Percentiles rank a stretch among this genome's conserved stretches.
These are phyloP conservation scores for Adansonia digitata DNA, from an alignment of 345 rosid species.

Conservation along the genomic window DNA sequence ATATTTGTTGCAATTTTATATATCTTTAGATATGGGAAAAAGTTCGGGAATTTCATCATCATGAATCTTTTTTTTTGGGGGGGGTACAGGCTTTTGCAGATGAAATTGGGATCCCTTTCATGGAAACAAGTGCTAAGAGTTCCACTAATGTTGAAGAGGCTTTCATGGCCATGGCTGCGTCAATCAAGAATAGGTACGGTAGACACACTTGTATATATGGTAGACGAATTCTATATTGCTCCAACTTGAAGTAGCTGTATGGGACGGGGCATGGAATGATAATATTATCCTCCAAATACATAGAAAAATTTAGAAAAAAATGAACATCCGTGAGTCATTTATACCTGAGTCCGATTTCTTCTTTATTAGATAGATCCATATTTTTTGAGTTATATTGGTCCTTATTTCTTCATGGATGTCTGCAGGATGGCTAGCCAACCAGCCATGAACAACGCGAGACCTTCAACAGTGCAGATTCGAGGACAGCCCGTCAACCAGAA, in stretches of 20 bases:
- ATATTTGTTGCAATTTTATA: not conserved
- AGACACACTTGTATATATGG: not conserved
- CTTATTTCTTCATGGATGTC: not conserved
- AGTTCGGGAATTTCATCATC: not conserved
- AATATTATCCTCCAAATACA: too few relatives aligned
- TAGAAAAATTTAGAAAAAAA: too few relatives aligned
- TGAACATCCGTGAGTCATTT: too few relatives aligned
- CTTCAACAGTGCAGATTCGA: conserved; percentile 86
- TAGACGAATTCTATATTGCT: not conserved
- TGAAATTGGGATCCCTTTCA: conserved; percentile 70
- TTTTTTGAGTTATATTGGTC: not conserved
- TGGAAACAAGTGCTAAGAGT: conserved; percentile 75
- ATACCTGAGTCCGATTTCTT: too few relatives aligned
- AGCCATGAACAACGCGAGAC: conserved; percentile 60
- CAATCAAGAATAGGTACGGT: conserved; percentile 57
- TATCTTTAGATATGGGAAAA: not conserved
- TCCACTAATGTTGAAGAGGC: conserved; percentile 70
- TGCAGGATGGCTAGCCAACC: conserved; percentile 99
- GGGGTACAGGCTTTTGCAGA: conserved; percentile 70
- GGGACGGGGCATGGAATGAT: too few relatives aligned
- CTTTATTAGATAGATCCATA: too few relatives aligned
- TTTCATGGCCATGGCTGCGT: conserved; percentile 78
- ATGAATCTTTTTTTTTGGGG: not conserved
- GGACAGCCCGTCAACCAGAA: conserved; percentile 96
- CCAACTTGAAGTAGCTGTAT: too few relatives aligned